Evolutionary conservation across 208 protist species (phyloP).

Genomic region (Acanthamoeba royreba): DNA sequence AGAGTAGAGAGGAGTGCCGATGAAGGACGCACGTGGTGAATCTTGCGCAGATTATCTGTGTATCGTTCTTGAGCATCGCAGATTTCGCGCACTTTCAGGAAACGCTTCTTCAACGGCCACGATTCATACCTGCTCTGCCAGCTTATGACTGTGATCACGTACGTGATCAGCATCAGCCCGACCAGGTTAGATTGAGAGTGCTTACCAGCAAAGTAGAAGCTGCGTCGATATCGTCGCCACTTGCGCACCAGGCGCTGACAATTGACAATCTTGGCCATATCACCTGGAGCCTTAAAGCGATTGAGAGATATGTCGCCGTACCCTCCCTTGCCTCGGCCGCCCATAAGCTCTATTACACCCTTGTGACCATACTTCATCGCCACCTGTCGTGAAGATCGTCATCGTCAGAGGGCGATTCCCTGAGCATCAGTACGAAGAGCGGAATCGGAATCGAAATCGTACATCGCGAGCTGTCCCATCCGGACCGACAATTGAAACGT

Average conservation of each 20-base stretch:
- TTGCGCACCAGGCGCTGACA: not conserved
- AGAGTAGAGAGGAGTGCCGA: too few species aligned
- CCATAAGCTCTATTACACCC: not conserved
- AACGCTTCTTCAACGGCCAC: not conserved
- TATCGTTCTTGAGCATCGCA: not conserved
- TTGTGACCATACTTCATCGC: not conserved
- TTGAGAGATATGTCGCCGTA: not conserved
- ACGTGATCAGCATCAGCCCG: not conserved
- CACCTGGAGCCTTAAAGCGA: not conserved
- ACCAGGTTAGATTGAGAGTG: too few species aligned
- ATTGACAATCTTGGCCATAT: not conserved
- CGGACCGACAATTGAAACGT: not conserved
- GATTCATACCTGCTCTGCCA: not conserved
- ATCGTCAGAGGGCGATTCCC: too few species aligned
- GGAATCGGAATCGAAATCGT: too few species aligned
- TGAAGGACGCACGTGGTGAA: too few species aligned
- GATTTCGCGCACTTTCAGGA: not conserved
- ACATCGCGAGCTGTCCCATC: not conserved
- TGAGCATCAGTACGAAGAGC: too few species aligned
- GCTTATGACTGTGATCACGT: not conserved
- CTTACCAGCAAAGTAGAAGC: not conserved
- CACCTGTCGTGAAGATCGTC: too few species aligned
- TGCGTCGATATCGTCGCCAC: not conserved
- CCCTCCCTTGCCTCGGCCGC: not conserved
- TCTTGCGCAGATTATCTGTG: not conserved